phyloP scores from a whole-genome alignment of 1,284 basidiomycete species.

The Cutaneotrichosporon daszewskae region DNA sequence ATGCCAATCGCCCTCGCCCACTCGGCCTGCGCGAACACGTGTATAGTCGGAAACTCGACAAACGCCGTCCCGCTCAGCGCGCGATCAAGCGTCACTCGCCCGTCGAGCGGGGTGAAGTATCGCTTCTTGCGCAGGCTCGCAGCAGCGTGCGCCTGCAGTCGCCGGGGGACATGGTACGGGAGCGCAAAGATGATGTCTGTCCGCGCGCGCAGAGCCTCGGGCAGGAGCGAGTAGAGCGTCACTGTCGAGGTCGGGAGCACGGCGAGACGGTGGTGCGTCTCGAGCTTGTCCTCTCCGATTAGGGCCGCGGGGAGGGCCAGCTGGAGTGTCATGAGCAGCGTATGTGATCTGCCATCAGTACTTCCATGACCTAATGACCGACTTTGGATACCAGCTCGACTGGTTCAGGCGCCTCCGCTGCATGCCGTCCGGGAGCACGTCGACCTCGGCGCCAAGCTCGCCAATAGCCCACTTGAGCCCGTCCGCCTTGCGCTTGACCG shows the following conservation, averaged over 20 bases:
- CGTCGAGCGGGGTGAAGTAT: constrained; percentile 58
- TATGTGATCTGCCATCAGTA: constrained; percentile 34
- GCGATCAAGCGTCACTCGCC: constrained; percentile 50
- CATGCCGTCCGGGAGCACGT: constrained; percentile 76
- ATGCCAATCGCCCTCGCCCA: constrained; percentile 55
- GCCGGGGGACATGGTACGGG: constrained; percentile 26
- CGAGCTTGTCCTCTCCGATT: constrained; percentile 24
- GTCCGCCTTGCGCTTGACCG: constrained; percentile 53
- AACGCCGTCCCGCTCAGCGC: constrained; percentile 60
- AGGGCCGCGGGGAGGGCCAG: constrained; percentile 58
- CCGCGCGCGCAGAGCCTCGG: constrained; percentile 5
- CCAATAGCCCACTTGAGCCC: constrained; percentile 60
- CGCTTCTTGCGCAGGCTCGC: constrained; percentile 15
- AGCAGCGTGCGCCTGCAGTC: constrained; percentile 2
- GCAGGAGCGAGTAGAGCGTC: constrained; percentile 22
- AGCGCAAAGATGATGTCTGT: constrained; percentile 15
- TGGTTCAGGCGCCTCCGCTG: constrained; percentile 66
- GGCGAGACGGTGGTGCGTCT: constrained; percentile 22
- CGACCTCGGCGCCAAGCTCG: constrained; percentile 61
- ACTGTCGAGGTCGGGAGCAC: constrained; percentile 15
- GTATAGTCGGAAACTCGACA: constrained; percentile 73
- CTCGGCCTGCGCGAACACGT: constrained; percentile 58
- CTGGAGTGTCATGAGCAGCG: constrained; percentile 66
- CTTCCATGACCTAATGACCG: constrained; percentile 34
- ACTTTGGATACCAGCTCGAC: constrained; percentile 75